Conservation (phyloP, 805 yeast genomes). For the Pichia rugopelliculosa region DNA sequence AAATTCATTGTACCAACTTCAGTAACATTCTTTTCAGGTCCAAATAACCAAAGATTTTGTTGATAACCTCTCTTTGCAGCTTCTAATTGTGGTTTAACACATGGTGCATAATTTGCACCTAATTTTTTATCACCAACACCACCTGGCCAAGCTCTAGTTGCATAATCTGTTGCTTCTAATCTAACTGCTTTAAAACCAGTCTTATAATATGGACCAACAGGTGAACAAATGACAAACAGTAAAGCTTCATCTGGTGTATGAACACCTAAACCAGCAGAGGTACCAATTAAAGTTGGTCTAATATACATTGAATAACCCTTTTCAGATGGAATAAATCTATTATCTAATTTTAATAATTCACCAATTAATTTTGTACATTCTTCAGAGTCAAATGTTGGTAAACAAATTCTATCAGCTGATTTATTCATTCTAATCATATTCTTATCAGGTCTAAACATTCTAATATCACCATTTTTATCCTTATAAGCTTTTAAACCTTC, state of each 20-base stretch:
- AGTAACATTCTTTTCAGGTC: slow-evolving; percentile 78
- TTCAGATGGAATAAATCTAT: slow-evolving; percentile 73
- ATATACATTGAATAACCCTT: slow-evolving; percentile 87
- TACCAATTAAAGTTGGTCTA: slow-evolving; percentile 94
- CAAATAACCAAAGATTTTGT: slow-evolving; percentile 95
- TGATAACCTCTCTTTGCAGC: slow-evolving; percentile 91
- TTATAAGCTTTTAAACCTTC: slow-evolving; percentile 94
- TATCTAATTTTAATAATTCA: slow-evolving; percentile 67
- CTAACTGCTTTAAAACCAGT: slow-evolving; percentile 95
- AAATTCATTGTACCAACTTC: slow-evolving; percentile 98
- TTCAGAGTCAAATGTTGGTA: slow-evolving; percentile 78
- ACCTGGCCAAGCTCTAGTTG: slow-evolving; percentile 99
- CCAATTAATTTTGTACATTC: slow-evolving; percentile 71
- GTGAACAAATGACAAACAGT: slow-evolving; percentile 82
- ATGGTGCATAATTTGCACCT: slow-evolving; percentile 98
- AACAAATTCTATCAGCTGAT: slow-evolving; percentile 81
- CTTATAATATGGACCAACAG: slow-evolving; percentile 94
- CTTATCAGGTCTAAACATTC: slow-evolving; percentile 86
- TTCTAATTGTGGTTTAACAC: slow-evolving; percentile 81
- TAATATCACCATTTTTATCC: slow-evolving; percentile 53
- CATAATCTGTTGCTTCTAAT: slow-evolving; percentile 91
- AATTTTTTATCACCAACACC: slow-evolving; percentile 95
- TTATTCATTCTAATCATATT: slow-evolving; percentile 88
- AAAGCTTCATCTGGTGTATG: slow-evolving; percentile 74
- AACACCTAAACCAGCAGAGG: slow-evolving; percentile 84